phyloP scores from a whole-genome alignment of 2,329 filamentous ascomycete species.

The Pezicula rhizophila region DNA sequence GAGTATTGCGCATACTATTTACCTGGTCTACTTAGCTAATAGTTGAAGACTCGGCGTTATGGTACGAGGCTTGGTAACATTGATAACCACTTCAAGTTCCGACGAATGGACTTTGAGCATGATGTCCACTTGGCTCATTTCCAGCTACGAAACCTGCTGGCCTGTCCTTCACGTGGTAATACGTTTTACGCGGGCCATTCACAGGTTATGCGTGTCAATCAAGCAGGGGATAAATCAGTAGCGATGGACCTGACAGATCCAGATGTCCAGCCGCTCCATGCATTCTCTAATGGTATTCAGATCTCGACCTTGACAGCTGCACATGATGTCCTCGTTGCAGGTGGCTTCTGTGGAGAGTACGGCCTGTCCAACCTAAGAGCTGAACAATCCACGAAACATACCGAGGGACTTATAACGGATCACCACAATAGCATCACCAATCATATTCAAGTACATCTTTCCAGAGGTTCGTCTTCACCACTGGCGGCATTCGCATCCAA shows the following conservation, averaged over 20 bases:
- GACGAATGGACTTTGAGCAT: constrained; percentile 47
- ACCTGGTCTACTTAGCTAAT: neutral
- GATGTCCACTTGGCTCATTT: constrained; percentile 57
- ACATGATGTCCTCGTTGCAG: constrained; percentile 31
- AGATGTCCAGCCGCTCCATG: constrained; percentile 17
- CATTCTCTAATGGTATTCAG: constrained; percentile 16
- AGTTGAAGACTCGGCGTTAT: constrained; percentile 12
- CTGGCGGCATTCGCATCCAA: constrained; percentile 58
- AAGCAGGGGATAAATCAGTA: constrained; percentile 31
- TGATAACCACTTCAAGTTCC: constrained; percentile 49
- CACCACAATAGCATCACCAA: constrained; percentile 58
- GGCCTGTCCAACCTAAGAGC: constrained; percentile 28
- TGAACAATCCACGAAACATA: constrained; percentile 22
- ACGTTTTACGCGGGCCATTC: constrained; percentile 50
- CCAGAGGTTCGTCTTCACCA: constrained; percentile 45
- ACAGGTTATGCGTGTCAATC: constrained; percentile 47
- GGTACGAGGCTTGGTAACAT: constrained; percentile 14
- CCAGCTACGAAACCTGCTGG: constrained; percentile 58
- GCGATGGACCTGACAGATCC: constrained; percentile 24
- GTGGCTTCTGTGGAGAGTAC: constrained; percentile 34
- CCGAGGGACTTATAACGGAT: constrained; percentile 36
- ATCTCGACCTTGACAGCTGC: constrained; percentile 28
- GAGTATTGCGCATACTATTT: constrained; percentile 25
- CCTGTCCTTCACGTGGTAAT: constrained; percentile 47
- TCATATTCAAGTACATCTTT: constrained; percentile 52